Evolutionary conservation across 2,329 filamentous ascomycete genomes (phyloP).

Genomic region (Epichloe brachyelytri): DNA sequence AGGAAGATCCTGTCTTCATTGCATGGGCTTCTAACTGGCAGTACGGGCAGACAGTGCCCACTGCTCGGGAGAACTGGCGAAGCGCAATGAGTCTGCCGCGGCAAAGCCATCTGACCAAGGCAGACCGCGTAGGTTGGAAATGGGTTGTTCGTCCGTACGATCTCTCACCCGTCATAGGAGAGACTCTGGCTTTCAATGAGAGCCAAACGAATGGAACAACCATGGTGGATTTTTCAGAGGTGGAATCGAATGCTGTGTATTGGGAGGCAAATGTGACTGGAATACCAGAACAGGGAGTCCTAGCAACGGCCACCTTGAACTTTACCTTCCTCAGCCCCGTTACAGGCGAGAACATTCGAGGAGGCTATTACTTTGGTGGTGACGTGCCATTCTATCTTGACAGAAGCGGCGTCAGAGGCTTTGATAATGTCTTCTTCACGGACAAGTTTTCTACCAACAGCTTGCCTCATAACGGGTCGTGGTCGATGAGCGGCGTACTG

Average conservation of each 20-base stretch:
- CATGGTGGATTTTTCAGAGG: slow-evolving; percentile 34
- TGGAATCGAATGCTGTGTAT: slow-evolving; percentile 38
- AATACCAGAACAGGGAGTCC: slow-evolving; percentile 10
- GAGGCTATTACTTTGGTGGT: slow-evolving; percentile 16
- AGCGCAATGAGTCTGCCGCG: slow-evolving; percentile 27
- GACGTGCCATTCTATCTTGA: slow-evolving; percentile 17
- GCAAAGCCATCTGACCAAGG: slow-evolving; percentile 35
- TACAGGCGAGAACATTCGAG: slow-evolving; percentile 14
- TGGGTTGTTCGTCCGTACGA: slow-evolving; percentile 38
- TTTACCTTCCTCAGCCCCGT: slow-evolving; percentile 15
- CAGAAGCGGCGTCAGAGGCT: slow-evolving; percentile 14
- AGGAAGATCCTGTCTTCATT: slow-evolving; percentile 19
- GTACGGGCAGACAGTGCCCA: slow-evolving; percentile 18
- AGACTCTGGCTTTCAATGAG: slow-evolving; percentile 27
- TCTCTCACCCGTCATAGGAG: slow-evolving; percentile 31
- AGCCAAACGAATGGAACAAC: slow-evolving; percentile 35
- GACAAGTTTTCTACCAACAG: slow-evolving; percentile 17
- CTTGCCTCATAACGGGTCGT: slow-evolving; percentile 9
- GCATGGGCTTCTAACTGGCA: slow-evolving; percentile 25
- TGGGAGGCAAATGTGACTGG: slow-evolving; percentile 40
- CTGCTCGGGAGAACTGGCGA: slow-evolving; percentile 19
- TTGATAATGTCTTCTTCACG: slow-evolving; percentile 20
- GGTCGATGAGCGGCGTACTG: slow-evolving; percentile 20
- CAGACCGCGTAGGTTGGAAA: slow-evolving; percentile 36
- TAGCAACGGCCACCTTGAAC: slow-evolving; percentile 14